Evolutionary conservation across 2,329 filamentous ascomycete genomes (phyloP).

Genomic region (Trichoderma breve): DNA sequence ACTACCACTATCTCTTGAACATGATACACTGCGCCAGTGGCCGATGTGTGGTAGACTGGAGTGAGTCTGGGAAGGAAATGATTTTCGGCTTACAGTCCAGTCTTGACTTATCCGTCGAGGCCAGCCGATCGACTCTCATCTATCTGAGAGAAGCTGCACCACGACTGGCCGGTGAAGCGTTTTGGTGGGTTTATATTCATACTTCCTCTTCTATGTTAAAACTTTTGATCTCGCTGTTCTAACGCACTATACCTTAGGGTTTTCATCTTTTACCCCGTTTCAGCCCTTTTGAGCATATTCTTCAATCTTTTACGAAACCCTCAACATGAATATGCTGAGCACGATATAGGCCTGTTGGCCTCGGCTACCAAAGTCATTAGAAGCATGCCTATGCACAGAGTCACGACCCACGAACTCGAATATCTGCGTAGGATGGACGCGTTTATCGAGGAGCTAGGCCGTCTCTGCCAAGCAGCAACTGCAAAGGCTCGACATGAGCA

Average conservation of each 20-base stretch:
- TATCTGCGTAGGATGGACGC: slow-evolving; percentile 42
- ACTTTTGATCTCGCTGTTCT: background rate
- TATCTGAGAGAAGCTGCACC: slow-evolving; percentile 45
- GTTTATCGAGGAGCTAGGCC: slow-evolving; percentile 45
- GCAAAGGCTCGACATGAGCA: slow-evolving; percentile 26
- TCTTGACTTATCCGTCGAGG: slow-evolving; percentile 52
- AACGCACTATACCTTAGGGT: slow-evolving; percentile 37
- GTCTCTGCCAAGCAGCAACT: slow-evolving; percentile 38
- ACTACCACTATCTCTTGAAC: slow-evolving; percentile 55
- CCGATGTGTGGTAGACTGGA: slow-evolving; percentile 42
- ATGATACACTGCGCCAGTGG: slow-evolving; percentile 56
- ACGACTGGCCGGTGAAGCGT: slow-evolving; percentile 45
- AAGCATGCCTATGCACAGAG: slow-evolving; percentile 33
- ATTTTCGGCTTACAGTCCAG: slow-evolving; percentile 50
- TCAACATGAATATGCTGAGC: slow-evolving; percentile 38
- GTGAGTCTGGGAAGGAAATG: slow-evolving; percentile 25
- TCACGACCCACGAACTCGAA: slow-evolving; percentile 37
- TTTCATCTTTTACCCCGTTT: slow-evolving; percentile 56
- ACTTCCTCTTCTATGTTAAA: background rate
- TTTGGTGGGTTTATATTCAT: slow-evolving; percentile 37
- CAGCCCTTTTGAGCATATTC: slow-evolving; percentile 53
- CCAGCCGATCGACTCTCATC: slow-evolving; percentile 53
- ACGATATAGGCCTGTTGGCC: slow-evolving; percentile 48
- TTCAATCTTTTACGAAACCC: slow-evolving; percentile 53
- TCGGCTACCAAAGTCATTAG: slow-evolving; percentile 44